A percentile compares a stretch with the other conserved stretches of the same genome.
These are phyloP conservation scores for Ulvella scutata DNA, from an alignment of 139 green algal genomes.

Conservation along the genomic window DNA sequence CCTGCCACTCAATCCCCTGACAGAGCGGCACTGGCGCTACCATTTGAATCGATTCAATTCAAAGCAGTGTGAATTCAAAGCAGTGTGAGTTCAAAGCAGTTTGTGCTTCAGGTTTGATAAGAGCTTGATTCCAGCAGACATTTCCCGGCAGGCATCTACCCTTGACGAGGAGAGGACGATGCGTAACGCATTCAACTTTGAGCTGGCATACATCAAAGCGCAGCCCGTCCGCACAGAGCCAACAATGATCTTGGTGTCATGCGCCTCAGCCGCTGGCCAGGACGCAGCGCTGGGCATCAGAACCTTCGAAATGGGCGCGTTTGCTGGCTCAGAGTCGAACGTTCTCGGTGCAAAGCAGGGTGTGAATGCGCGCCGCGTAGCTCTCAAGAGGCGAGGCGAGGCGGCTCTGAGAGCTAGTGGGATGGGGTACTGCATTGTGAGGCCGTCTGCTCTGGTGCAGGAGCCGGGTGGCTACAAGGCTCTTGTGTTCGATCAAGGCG, in stretches of 20 bases:
- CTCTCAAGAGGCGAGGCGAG: constrained; percentile 68
- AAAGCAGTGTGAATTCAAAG: too few relatives aligned
- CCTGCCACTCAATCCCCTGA: too few relatives aligned
- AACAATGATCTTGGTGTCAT: constrained; percentile 87
- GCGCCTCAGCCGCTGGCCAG: constrained; percentile 30
- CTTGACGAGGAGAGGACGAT: neutral
- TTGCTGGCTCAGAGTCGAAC: neutral
- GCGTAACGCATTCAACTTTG: constrained; percentile 32
- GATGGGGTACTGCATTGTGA: constrained; percentile 88
- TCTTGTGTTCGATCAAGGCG: constrained; percentile 92
- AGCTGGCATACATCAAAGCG: constrained; percentile 75
- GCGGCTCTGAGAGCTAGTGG: constrained; percentile 58
- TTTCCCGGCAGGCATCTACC: neutral
- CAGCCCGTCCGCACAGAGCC: constrained; percentile 46
- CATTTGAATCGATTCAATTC: too few relatives aligned
- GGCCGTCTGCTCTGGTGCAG: constrained; percentile 60
- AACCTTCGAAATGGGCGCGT: constrained; percentile 1
- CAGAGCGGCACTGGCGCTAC: too few relatives aligned
- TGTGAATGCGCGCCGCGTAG: constrained; percentile 22
- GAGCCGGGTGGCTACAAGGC: constrained; percentile 91
- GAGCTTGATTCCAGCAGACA: neutral
- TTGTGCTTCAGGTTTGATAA: constrained; percentile 4
- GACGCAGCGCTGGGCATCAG: constrained; percentile 22
- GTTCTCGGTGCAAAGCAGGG: neutral
- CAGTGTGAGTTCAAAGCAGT: too few relatives aligned